phyloP scores from a whole-genome alignment of 257 asterid genomes.

The Solanum sejunctum region DNA sequence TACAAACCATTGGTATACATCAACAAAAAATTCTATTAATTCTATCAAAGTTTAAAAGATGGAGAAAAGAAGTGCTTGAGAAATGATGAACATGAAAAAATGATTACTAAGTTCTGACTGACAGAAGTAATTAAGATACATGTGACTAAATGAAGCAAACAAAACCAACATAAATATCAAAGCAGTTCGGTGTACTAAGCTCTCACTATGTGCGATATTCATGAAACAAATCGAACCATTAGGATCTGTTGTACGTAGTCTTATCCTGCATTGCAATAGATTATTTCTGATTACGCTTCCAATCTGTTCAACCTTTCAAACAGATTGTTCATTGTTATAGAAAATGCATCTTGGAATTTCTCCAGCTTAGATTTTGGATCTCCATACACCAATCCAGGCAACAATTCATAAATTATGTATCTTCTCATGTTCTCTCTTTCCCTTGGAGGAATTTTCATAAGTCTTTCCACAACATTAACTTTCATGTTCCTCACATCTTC shows the following conservation, averaged over 20 bases:
- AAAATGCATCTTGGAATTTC: slow-evolving; percentile 57
- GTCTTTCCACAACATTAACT: slow-evolving; percentile 37
- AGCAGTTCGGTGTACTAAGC: fast-evolving
- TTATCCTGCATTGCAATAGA: background rate
- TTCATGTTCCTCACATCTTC: slow-evolving; percentile 37
- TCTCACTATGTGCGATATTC: background rate
- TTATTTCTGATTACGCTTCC: background rate
- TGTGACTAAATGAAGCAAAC: background rate
- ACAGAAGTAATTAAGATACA: background rate
- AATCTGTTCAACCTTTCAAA: slow-evolving; percentile 32
- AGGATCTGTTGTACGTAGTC: background rate
- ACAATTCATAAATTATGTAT: slow-evolving; percentile 43
- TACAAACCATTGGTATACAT: background rate
- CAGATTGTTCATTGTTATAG: slow-evolving; percentile 40
- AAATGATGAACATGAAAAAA: background rate
- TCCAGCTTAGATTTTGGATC: slow-evolving; percentile 35
- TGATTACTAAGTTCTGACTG: background rate
- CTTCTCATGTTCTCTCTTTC: slow-evolving; percentile 56
- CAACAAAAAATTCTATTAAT: background rate
- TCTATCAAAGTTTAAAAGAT: background rate
- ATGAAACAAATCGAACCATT: background rate
- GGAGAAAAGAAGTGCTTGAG: background rate
- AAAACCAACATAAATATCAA: background rate
- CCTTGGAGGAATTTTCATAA: slow-evolving; percentile 18
- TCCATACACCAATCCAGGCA: slow-evolving; percentile 55